phyloP scores from a whole-genome alignment of 306 rosid species.

The Pyrus betulifolia region DNA sequence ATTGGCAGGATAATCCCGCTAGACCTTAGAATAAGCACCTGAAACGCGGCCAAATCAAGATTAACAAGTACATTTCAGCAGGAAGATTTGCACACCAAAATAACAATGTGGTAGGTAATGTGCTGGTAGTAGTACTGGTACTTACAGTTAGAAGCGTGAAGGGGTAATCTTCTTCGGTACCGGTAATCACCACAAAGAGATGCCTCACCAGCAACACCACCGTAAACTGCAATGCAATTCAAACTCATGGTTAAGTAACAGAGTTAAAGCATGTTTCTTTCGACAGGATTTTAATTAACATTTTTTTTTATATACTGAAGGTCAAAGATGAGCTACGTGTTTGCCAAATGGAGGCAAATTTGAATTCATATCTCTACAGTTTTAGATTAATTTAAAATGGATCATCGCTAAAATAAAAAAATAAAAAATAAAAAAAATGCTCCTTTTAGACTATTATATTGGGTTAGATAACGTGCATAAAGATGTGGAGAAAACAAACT shows the following conservation, averaged over 20 bases:
- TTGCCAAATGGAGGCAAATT: neutral
- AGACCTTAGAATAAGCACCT: conserved; percentile 49
- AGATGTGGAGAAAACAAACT: conserved; percentile 17
- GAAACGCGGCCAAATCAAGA: neutral
- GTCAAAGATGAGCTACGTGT: neutral
- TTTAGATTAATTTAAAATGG: too few relatives aligned
- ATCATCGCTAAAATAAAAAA: too few relatives aligned
- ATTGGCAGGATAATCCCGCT: conserved; percentile 81
- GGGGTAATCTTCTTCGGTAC: conserved; percentile 59
- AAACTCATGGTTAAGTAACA: neutral
- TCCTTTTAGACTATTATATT: neutral
- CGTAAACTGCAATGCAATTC: conserved; percentile 51
- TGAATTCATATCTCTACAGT: neutral
- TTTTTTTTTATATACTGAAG: neutral
- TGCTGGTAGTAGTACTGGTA: neutral
- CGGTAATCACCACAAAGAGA: conserved; percentile 38
- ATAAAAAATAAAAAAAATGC: neutral
- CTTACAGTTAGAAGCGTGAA: conserved; percentile 74
- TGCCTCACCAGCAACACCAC: conserved; percentile 66
- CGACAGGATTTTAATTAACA: neutral
- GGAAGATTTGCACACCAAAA: neutral
- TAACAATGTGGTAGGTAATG: neutral
- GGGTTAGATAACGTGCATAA: neutral
- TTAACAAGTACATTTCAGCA: neutral
- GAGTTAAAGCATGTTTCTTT: neutral